These are phyloP conservation scores for Syncephalis fuscata DNA, from an alignment of 371 early-diverging fungal genomes.

Conservation along the genomic window DNA sequence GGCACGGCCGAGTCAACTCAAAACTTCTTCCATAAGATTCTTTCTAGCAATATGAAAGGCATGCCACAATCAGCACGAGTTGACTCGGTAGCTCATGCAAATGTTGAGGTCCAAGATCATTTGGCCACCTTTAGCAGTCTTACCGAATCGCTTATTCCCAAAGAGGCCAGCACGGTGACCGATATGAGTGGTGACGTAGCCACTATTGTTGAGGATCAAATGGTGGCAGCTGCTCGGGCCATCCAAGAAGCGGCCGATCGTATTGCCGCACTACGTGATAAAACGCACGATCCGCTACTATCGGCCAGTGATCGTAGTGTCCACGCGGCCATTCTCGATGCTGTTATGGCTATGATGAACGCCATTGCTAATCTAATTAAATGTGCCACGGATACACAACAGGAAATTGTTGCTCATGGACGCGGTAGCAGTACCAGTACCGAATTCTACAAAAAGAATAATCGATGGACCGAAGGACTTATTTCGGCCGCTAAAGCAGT, in stretches of 20 bases:
- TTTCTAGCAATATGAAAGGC: conserved; percentile 55
- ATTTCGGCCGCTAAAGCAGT: conserved; percentile 95
- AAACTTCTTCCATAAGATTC: conserved; percentile 71
- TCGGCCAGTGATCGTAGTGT: conserved; percentile 66
- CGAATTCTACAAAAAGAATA: conserved; percentile 95
- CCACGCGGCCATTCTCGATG: conserved; percentile 75
- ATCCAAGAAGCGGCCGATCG: conserved; percentile 83
- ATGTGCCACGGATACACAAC: conserved; percentile 86
- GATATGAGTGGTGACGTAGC: conserved; percentile 61
- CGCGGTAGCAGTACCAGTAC: conserved; percentile 67
- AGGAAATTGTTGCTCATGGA: conserved; percentile 92
- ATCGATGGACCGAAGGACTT: conserved; percentile 96
- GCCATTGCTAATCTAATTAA: conserved; percentile 89
- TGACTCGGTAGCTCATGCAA: conserved; percentile 47
- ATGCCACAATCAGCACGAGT: conserved; percentile 53
- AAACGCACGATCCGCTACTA: conserved; percentile 52
- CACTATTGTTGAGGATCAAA: conserved; percentile 83
- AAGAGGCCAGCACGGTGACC: conserved; percentile 43
- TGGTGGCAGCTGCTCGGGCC: conserved; percentile 79
- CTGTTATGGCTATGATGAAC: conserved; percentile 81
- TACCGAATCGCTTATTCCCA: conserved; percentile 54
- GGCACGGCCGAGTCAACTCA: conserved; percentile 40
- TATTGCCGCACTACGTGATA: conserved; percentile 58
- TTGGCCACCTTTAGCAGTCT: conserved; percentile 51
- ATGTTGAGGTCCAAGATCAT: conserved; percentile 55